These are phyloP conservation scores for Kurtzmaniella natalensis DNA, from an alignment of 1,139 yeast genomes.

Conservation along the genomic window DNA sequence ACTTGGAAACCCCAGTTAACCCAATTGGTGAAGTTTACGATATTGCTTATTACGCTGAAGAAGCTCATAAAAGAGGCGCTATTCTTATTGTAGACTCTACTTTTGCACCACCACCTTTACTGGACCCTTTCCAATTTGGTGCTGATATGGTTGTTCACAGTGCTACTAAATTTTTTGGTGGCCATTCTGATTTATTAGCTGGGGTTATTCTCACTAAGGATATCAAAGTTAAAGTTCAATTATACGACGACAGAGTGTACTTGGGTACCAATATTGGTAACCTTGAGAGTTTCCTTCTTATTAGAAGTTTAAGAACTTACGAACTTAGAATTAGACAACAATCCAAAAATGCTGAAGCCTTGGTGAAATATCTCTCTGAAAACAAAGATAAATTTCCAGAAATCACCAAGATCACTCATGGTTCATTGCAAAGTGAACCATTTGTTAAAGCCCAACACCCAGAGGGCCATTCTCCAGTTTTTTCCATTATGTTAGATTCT, in stretches of 20 bases:
- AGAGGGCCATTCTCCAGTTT: slow-evolving; percentile 71
- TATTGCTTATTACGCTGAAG: slow-evolving; percentile 55
- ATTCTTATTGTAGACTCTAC: slow-evolving; percentile 75
- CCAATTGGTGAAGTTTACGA: slow-evolving; percentile 75
- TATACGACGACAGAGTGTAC: slow-evolving; percentile 58
- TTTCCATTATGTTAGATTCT: slow-evolving; percentile 53
- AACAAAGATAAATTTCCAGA: slow-evolving; percentile 45
- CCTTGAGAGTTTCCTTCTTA: slow-evolving; percentile 66
- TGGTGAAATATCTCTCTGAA: slow-evolving; percentile 56
- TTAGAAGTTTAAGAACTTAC: slow-evolving; percentile 77
- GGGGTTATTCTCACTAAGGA: slow-evolving; percentile 71
- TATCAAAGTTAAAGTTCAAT: slow-evolving; percentile 33
- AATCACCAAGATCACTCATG: slow-evolving; percentile 56
- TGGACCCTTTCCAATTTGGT: slow-evolving; percentile 73
- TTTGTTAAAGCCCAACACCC: slow-evolving; percentile 63
- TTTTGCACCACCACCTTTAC: slow-evolving; percentile 90
- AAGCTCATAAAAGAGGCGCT: slow-evolving; percentile 72
- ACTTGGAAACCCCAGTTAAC: slow-evolving; percentile 84
- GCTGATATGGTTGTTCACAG: slow-evolving; percentile 86
- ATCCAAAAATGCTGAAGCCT: slow-evolving; percentile 54
- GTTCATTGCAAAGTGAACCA: slow-evolving; percentile 66
- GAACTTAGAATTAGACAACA: slow-evolving; percentile 68
- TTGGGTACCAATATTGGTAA: slow-evolving; percentile 79
- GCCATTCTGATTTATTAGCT: slow-evolving; percentile 87
- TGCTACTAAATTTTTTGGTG: slow-evolving; percentile 88